Evolutionary conservation across 1,139 yeast genomes (phyloP).

Genomic region (Suhomyces choctaworum): DNA sequence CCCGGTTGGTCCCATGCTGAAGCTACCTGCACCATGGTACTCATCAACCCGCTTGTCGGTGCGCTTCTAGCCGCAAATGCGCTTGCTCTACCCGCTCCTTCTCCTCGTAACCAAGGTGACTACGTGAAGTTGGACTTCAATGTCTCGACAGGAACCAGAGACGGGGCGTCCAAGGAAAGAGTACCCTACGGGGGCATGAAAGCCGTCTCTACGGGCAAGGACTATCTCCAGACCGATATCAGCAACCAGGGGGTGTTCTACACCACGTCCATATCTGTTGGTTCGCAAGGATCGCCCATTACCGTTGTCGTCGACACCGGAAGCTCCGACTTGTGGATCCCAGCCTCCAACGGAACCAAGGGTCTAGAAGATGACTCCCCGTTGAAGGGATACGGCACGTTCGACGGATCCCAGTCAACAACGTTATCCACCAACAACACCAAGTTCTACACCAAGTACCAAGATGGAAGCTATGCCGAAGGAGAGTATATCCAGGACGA

Average conservation of each 20-base stretch:
- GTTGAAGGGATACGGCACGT: slow-evolving; percentile 15
- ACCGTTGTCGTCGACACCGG: slow-evolving; percentile 23
- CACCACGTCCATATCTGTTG: slow-evolving; percentile 15
- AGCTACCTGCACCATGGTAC: no score
- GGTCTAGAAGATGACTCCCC: slow-evolving; percentile 12
- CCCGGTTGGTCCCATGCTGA: no score
- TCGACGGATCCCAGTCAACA: slow-evolving; percentile 15
- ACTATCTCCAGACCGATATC: slow-evolving; percentile 11
- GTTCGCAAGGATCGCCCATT: slow-evolving; percentile 16
- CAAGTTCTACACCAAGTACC: slow-evolving; percentile 12
- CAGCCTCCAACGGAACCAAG: slow-evolving; percentile 10
- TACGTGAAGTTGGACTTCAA: no score
- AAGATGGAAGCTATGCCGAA: slow-evolving; percentile 11
- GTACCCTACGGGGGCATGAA: no score
- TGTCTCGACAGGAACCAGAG: no score
- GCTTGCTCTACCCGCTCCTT: no score
- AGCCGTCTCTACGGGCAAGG: no score
- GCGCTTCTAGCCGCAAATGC: no score
- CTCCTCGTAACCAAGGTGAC: no score
- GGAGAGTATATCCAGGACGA: slow-evolving; percentile 13
- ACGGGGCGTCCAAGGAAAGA: no score
- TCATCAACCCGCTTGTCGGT: no score
- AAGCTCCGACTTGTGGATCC: slow-evolving; percentile 24
- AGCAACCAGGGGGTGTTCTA: slow-evolving; percentile 17
- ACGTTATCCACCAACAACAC: slow-evolving; percentile 4